Conservation (phyloP, 139 green algal species). For the Chlorella vulgaris region DNA sequence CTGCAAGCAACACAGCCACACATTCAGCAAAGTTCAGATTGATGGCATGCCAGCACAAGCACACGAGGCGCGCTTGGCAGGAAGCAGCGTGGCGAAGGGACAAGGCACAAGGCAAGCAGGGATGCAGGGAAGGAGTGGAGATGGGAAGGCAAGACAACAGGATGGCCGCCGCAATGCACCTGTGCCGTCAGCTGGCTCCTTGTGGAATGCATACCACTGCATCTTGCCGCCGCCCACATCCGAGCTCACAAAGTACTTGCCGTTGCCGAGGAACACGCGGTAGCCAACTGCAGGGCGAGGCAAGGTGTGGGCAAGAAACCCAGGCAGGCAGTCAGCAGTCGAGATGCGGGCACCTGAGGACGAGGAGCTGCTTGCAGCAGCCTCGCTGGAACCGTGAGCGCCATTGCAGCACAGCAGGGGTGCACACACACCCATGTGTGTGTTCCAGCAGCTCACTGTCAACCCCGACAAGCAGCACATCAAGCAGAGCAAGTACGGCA, state of each 20-base stretch:
- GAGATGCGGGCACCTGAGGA: too few species aligned
- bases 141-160: too few species aligned
- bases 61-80: background rate
- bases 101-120: background rate
- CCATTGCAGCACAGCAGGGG: too few species aligned
- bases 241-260: conserved; percentile 96
- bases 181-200: conserved; percentile 74
- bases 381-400: too few species aligned
- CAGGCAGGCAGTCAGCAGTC: background rate
- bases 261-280: conserved; percentile 95
- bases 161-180: background rate
- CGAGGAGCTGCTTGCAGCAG: too few species aligned
- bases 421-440: too few species aligned
- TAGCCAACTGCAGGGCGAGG: conserved; percentile 62
- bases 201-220: conserved; percentile 99
- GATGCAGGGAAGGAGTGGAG: background rate
- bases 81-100: background rate
- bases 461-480: too few species aligned
- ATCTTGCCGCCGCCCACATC: conserved; percentile 97
- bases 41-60: too few species aligned
- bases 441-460: too few species aligned
- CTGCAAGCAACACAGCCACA: conserved; percentile 42
- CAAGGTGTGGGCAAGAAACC: background rate
- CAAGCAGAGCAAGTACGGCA: too few species aligned
- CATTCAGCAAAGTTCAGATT: too few species aligned